Conservation (phyloP, 805 yeast species). For the Saturnispora hagleri region DNA sequence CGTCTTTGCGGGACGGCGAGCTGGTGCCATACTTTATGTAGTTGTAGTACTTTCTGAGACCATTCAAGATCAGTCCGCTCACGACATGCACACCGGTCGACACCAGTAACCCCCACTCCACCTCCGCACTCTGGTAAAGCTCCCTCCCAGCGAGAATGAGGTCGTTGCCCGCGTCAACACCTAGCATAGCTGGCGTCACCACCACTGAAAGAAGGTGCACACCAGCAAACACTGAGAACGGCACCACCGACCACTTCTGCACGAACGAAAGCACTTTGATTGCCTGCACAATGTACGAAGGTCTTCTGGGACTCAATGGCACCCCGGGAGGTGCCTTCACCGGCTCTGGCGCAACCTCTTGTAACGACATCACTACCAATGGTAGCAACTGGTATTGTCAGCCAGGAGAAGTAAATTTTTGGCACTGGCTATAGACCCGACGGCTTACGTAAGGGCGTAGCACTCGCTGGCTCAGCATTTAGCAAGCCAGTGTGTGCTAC, state of each 20-base stretch:
- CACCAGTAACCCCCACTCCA: conserved; percentile 44
- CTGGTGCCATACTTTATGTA: conserved; percentile 20
- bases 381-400: neutral
- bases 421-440: too few species aligned
- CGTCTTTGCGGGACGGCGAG: conserved; percentile 5
- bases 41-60: conserved; percentile 27
- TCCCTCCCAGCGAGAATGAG: conserved; percentile 51
- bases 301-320: conserved; percentile 7
- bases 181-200: conserved; percentile 41
- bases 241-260: conserved; percentile 56
- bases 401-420: neutral
- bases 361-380: conserved; percentile 6
- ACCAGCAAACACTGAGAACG: conserved; percentile 46
- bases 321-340: neutral
- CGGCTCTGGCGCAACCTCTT: conserved; percentile 12
- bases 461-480: neutral
- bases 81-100: conserved; percentile 40
- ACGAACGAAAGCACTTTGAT: conserved; percentile 2
- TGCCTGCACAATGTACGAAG: neutral
- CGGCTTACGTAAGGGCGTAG: neutral
- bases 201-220: conserved; percentile 50
- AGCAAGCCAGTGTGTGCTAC: neutral
- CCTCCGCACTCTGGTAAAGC: conserved; percentile 44
- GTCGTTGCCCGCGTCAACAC: conserved; percentile 39
- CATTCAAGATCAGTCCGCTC: conserved; percentile 42